Evolutionary conservation across 352 stramenopile genomes (phyloP).

Genomic region (Aphanomyces cochlioides): DNA sequence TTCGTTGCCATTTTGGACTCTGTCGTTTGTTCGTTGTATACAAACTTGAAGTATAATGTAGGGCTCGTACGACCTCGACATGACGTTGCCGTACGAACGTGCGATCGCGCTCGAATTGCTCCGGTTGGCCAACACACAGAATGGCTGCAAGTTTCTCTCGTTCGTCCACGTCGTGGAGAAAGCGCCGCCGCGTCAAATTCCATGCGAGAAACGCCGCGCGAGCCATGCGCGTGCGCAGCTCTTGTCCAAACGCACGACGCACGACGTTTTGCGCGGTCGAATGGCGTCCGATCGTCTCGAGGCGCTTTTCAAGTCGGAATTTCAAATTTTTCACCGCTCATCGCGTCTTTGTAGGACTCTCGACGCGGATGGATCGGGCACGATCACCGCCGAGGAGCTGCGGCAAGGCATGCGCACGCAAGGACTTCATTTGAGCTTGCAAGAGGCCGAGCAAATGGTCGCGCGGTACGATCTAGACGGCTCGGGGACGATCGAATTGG

Average conservation of each 20-base stretch:
- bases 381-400: constrained; percentile 58
- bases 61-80: constrained; percentile 66
- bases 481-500: constrained; percentile 62
- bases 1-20: not conserved
- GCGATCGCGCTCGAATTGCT: constrained; percentile 66
- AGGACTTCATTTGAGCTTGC: constrained; percentile 46
- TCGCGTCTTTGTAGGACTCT: constrained; percentile 56
- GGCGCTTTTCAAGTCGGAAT: constrained; percentile 42
- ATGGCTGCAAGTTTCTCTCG: constrained; percentile 76
- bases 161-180: constrained; percentile 43
- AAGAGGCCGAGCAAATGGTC: constrained; percentile 55
- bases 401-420: constrained; percentile 49
- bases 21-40: not conserved
- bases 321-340: constrained; percentile 46
- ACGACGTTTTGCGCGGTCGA: constrained; percentile 46
- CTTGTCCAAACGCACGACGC: constrained; percentile 52
- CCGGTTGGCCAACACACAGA: constrained; percentile 62
- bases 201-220: constrained; percentile 55
- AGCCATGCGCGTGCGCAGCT: constrained; percentile 43
- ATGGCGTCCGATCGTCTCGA: constrained; percentile 45
- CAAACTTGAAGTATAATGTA: constrained; percentile 27
- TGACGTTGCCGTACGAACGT: constrained; percentile 67
- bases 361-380: constrained; percentile 58
- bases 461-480: constrained; percentile 68
- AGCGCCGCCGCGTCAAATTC: constrained; percentile 43